Percentiles rank a stretch among this genome's conserved stretches.
Conservation (phyloP, 495 filamentous ascomycete species). For the Staphylotrichum tortipilum region DNA sequence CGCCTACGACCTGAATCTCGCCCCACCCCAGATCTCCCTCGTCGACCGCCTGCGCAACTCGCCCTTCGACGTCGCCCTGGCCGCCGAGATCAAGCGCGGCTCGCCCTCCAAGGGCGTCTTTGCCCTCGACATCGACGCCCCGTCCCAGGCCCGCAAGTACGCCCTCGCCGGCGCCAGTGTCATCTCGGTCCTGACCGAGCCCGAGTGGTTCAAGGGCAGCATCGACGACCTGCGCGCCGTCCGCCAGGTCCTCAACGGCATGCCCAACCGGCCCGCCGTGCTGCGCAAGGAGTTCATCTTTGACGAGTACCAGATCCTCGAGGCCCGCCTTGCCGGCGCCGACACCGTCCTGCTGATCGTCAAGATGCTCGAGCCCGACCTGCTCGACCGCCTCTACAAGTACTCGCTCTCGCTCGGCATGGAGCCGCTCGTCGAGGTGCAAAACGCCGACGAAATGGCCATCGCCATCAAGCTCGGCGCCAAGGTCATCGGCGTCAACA, state of each 20-base stretch:
- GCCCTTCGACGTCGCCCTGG: conserved; percentile 72
- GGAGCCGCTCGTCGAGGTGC: conserved; percentile 96
- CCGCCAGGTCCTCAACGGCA: conserved; percentile 74
- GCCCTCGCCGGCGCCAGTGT: conserved; percentile 90
- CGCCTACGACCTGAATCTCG: conserved; percentile 70
- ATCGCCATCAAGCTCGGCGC: conserved; percentile 77
- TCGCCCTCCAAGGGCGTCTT: conserved; percentile 97
- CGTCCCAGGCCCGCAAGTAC: conserved; percentile 83
- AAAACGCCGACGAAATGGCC: conserved; percentile 87
- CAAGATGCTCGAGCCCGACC: conserved; percentile 80
- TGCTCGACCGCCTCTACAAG: conserved; percentile 70
- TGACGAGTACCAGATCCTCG: conserved; percentile 95
- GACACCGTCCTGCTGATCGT: conserved; percentile 96
- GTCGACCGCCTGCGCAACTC: conserved; percentile 69
- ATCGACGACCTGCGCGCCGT: conserved; percentile 89
- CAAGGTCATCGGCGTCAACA: conserved; percentile 97
- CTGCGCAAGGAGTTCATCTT: conserved; percentile 97
- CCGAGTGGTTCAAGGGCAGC: conserved; percentile 97
- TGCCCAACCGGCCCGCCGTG: conserved; percentile 85
- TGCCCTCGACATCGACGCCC: conserved; percentile 75
- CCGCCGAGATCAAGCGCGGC: conserved; percentile 95
- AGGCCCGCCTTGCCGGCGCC: conserved; percentile 85
- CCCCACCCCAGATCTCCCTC: conserved; percentile 80
- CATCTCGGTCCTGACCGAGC: conserved; percentile 95
- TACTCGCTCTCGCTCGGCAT: conserved; percentile 89